These are phyloP conservation scores for Tilletia horrida DNA, from an alignment of 1,284 basidiomycete species.

Conservation along the genomic window DNA sequence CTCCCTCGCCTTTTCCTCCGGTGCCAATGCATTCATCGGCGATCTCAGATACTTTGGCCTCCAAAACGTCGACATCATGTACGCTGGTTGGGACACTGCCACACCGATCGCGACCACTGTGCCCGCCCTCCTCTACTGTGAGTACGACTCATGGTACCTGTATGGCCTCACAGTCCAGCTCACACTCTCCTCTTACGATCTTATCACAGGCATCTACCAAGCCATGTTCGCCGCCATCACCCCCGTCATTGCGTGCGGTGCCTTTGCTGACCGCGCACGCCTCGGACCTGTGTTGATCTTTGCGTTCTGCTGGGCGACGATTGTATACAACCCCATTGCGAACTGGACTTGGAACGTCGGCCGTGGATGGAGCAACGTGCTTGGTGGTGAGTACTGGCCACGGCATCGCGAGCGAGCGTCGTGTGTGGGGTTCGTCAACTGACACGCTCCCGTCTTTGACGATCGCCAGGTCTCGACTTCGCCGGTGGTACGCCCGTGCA, in stretches of 20 bases:
- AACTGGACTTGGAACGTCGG: constrained; percentile 34
- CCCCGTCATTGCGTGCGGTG: constrained; percentile 73
- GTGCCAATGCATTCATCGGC: constrained; percentile 58
- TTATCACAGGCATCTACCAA: constrained; percentile 73
- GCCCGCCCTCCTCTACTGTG: constrained; percentile 24
- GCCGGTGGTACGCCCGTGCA: constrained; percentile 58
- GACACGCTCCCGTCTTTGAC: not conserved
- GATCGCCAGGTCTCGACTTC: constrained; percentile 52
- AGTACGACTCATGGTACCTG: not conserved
- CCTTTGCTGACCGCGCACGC: constrained; percentile 83
- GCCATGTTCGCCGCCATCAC: constrained; percentile 76
- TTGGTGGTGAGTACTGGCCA: constrained; percentile 40
- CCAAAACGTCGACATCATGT: constrained; percentile 71
- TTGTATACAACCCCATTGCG: constrained; percentile 67
- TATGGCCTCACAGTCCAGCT: constrained; percentile 52
- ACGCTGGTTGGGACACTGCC: constrained; percentile 58
- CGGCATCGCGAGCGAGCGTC: no score
- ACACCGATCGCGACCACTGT: constrained; percentile 11
- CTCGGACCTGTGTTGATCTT: constrained; percentile 76
- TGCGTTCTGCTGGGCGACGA: constrained; percentile 83
- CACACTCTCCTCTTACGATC: constrained; percentile 86
- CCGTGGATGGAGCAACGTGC: constrained; percentile 48
- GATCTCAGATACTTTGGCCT: constrained; percentile 72
- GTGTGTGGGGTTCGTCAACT: no score
- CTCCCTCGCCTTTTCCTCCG: constrained; percentile 58